phyloP scores from a whole-genome alignment of 2,329 filamentous ascomycete species.

The Metarhizium album region DNA sequence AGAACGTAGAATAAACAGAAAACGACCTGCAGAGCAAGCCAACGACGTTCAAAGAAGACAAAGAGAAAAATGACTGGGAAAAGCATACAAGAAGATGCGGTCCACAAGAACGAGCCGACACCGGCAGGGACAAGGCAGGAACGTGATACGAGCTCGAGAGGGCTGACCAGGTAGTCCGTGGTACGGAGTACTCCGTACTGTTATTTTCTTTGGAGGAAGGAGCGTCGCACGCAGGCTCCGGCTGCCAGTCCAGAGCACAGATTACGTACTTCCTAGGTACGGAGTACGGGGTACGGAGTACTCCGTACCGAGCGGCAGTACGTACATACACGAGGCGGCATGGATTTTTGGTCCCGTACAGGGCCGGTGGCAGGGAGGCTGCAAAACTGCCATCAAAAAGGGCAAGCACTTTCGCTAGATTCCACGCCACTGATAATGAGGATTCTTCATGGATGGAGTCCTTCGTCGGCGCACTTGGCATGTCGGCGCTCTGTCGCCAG shows the following conservation, averaged over 20 bases:
- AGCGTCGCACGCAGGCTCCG: neutral
- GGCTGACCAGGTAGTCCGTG: too few relatives aligned
- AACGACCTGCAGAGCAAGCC: neutral
- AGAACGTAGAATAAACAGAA: neutral
- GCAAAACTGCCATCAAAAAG: neutral
- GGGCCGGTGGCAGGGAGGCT: neutral
- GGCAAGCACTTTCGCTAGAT: too few relatives aligned
- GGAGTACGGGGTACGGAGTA: neutral
- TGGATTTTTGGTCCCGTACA: neutral
- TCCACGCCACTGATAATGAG: too few relatives aligned
- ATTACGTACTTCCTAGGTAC: too few relatives aligned
- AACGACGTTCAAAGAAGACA: neutral
- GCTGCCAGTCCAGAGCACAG: neutral
- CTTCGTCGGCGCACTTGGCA: neutral
- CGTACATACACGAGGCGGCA: neutral
- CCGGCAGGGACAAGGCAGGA: neutral
- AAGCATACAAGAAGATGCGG: neutral
- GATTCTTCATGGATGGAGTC: neutral
- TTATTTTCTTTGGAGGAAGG: neutral
- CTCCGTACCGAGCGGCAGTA: too few relatives aligned
- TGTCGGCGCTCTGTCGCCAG: too few relatives aligned
- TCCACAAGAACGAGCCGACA: neutral
- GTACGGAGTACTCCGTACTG: too few relatives aligned
- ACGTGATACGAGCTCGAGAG: neutral
- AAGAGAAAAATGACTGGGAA: neutral